A percentile compares a stretch with the other conserved stretches of the same genome.
Evolutionary conservation across 2,329 filamentous ascomycete genomes (phyloP).

Genomic region (Penicillium psychrosexuale): DNA sequence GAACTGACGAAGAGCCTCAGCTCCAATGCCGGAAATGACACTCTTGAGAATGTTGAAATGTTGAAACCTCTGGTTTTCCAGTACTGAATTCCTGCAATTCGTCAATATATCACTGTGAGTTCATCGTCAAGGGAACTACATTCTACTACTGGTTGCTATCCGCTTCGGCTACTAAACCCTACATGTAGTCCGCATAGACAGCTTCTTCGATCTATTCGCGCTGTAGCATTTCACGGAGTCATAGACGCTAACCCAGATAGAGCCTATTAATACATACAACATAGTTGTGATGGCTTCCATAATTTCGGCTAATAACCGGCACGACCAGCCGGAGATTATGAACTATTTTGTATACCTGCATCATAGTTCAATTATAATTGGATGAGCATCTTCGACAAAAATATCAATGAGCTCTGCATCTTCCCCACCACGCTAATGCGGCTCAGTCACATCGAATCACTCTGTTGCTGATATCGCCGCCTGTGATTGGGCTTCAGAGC

Average conservation of each 20-base stretch:
- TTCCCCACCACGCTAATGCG: conserved; percentile 23
- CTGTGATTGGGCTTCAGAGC: conserved; percentile 17
- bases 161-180: not conserved
- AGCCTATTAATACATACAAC: not conserved
- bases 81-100: not conserved
- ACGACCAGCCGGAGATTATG: not conserved
- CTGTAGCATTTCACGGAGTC: not conserved
- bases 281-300: not conserved
- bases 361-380: not conserved
- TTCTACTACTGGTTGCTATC: not conserved
- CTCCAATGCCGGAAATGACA: not conserved
- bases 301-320: not conserved
- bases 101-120: not conserved
- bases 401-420: not conserved
- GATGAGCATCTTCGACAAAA: not conserved
- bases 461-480: conserved; percentile 2
- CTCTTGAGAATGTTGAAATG: too few relatives aligned
- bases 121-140: too few relatives aligned
- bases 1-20: not conserved
- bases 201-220: not conserved
- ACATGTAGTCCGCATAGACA: not conserved
- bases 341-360: not conserved
- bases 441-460: conserved; percentile 21
- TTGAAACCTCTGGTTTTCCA: too few relatives aligned
- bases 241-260: not conserved